Evolutionary conservation across 2,329 filamentous ascomycete genomes (phyloP), one percentile per base, ranked within the genome.

Genomic region (Macrophomina pseudophaseolina): DNA sequence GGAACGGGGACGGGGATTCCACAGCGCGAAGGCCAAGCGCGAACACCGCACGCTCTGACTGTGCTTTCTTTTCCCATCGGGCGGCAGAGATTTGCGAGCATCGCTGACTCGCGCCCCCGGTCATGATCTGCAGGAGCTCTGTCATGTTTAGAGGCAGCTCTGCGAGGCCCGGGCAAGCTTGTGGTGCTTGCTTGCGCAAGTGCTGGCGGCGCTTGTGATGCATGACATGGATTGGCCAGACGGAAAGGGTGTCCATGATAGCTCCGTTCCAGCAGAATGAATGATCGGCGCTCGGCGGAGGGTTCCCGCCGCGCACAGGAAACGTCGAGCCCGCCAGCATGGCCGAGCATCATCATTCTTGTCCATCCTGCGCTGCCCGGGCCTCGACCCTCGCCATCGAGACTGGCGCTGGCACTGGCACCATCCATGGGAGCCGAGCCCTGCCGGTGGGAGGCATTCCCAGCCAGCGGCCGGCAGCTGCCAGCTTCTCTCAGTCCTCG

Each of bases 81-180:
- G n/a, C 18, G 38, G 23, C 11, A 9, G 8, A 12, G 58, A 48
- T 62, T 62, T 62, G 58, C 58, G 32, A 62, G 16, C 16, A 7
- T 23, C 42, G 3, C 32, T 62, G 58, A 60, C 56, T 60, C 56
- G 40, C 28, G 42, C 40, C 56, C 54, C 54, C 38, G 51, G 56
- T 38, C n/a, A 12, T 30, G 58, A 62, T 62, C 58, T 62, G 18
- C 58, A 62, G 44, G 42, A 62, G 58, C 58, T 28, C 18, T 16
- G 58, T 62, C 44, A 35, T 49, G n/a, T 62, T 62, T 51, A 18
- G 9, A 38, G 44, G 11, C 42, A 49, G 44, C 44, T 33, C 7
- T 46, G 56, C 58, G 58, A 46, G 52, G 52, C 52, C 32, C 30
- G 35, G 33, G 32, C 52, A 30, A 28, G 11, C 11, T 28, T 30